phyloP scores from a whole-genome alignment of 371 early-diverging fungal genomes.

The Ecytonucleospora hepatopenaei region DNA sequence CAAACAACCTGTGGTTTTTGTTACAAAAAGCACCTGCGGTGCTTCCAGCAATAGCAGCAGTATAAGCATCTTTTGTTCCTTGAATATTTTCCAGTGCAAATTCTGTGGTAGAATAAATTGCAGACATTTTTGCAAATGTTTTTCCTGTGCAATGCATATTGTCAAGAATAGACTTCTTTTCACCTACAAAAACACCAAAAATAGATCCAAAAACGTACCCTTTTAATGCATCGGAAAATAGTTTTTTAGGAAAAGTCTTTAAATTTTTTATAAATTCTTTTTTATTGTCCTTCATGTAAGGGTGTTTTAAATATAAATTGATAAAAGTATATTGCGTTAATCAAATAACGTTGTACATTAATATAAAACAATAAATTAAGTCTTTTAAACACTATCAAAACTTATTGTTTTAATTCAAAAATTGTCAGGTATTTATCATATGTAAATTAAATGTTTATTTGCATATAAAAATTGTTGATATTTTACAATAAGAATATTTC shows the following conservation, averaged over 20 bases:
- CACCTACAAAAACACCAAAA: conserved; percentile 33
- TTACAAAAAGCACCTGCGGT: conserved; percentile 31
- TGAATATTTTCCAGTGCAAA: conserved; percentile 13
- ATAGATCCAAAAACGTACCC: conserved; percentile 50
- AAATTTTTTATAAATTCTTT: too few relatives aligned
- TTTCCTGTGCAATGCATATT: conserved; percentile 40
- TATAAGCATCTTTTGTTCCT: conserved; percentile 23
- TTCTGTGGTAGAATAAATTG: conserved; percentile 39
- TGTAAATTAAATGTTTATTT: neutral
- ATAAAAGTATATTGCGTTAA: too few relatives aligned
- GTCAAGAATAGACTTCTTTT: conserved; percentile 2
- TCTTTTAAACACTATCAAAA: too few relatives aligned
- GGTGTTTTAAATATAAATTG: too few relatives aligned
- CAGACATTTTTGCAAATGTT: conserved; percentile 40
- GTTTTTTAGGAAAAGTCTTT: conserved; percentile 26
- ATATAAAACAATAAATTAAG: too few relatives aligned
- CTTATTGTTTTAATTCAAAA: neutral
- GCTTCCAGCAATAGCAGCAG: conserved; percentile 18
- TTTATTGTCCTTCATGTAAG: conserved; percentile 9
- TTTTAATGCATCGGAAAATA: conserved; percentile 16
- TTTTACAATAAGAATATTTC: neutral
- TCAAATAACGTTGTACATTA: too few relatives aligned
- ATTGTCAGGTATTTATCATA: neutral
- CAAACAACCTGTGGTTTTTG: neutral
- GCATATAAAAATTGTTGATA: neutral